Evolutionary conservation across 1,284 basidiomycete species (phyloP), one percentile per base, ranked within the genome.

Genomic region (Ganoderma leucocontextum): DNA sequence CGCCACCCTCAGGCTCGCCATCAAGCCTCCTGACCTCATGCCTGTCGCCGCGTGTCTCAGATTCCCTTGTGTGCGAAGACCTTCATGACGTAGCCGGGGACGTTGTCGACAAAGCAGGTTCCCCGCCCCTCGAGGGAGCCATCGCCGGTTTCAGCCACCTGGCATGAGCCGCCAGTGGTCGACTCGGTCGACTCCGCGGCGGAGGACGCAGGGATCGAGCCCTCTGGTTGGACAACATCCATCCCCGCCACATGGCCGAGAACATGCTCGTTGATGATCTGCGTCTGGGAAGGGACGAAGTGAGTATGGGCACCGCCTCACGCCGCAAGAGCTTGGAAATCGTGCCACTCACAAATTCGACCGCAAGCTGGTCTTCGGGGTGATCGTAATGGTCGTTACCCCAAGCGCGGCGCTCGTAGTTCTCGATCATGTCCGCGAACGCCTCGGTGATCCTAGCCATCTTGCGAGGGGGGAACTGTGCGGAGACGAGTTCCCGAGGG

Each of bases 41-140:
- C 15, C 15, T 12, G 12, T 17, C 41, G 41, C 29, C 29, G 2
- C 29, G 29, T 2, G 2, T 29, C 29, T 42, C 22, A 3, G 33
- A 13, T 33, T 60, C 47, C 7, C 19, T 52, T 47, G 59, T 65
- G 9, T 1, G 42, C 36, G 10, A 44, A 60, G 1, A 65, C 33
- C 9, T 25, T 35, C 58, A 65, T 53, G 7, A 60, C 59, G 25
- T 65, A 65, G 4, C 9, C 13, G 25, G 59, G 64, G 42, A 60
- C 38, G 0, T 10, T 29, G 13, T 22, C 19, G 22, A 22, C 10
- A 0, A 7, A 22, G 47, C 2, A 17, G 0, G 22, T 29, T 29
- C 47, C 12, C 2, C 22, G 19, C 44, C 44, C 8, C 44, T 49
- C 29, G 29, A 29, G 29, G 29, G 29, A 29, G 29, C 1, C 2